Evolutionary conservation across 2,329 filamentous ascomycete genomes (phyloP), one percentile per base, ranked within the genome.

Genomic region (Pseudomassariella vexata): DNA sequence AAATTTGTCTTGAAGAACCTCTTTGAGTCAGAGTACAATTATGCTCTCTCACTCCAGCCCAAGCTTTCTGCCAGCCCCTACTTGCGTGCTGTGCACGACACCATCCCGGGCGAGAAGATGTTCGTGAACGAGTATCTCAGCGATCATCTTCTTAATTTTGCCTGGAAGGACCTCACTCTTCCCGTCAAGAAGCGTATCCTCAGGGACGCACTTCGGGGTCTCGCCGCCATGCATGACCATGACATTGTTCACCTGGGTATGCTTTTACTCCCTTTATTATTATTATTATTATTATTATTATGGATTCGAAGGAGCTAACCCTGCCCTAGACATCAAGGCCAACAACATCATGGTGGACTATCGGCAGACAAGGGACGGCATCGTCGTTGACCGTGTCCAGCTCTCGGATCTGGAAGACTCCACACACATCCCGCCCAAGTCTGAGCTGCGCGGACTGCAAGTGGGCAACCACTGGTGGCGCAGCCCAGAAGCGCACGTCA

Each of bases 61-160:
- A 47, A 49, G 32, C 48, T 55, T 32, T 46, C 47, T 21, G 45
- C 43, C 23, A 56, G 50, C 35, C 56, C 54, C 18, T 56, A 63
- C 41, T 39, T 65, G 28, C 55, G 62, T 21, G 50, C 56, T 5
- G 35, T 58, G 12, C 46, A 56, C 25, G 64, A 68, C 42, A 61
- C 57, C 23, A 50, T 66, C 37, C 62, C 63, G 6, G 57, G 63
- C 14, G 49, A 60, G 39, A 59, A 56, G 19, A 62, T 66, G 49
- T 66, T 67, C 39, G 57, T 65, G 37, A 68, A 62, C 34, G 56
- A 59, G 36, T 65, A 65, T 47, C 48, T 65, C 39, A 56, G 50
- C 5, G 59, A 60, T 30, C 49, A 67, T 49, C 50, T 67, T 12
- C 54, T 68, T 35, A 51, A 49, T 39, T 56, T 67, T 37, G 57